Evolutionary conservation across 805 yeast species (phyloP).

Genomic region (Wickerhamiella sorbophila): DNA sequence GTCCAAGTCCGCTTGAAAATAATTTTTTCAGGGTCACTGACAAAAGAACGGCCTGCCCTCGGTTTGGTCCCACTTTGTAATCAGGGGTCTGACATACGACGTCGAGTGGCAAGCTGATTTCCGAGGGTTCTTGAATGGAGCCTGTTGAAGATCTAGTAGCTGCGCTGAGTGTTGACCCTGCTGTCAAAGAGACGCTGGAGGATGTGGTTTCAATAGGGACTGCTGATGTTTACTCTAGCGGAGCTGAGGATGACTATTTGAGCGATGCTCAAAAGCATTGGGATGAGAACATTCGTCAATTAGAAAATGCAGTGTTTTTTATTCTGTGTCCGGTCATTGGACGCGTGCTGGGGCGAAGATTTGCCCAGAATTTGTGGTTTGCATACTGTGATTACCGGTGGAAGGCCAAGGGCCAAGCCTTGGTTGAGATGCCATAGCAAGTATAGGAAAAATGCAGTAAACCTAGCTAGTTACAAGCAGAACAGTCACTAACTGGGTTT

Average conservation of each 20-base stretch:
- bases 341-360: conserved; percentile 48
- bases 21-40: too few relatives aligned
- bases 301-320: conserved; percentile 38
- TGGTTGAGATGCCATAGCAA: background rate
- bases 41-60: too few relatives aligned
- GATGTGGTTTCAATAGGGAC: background rate
- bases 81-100: too few relatives aligned
- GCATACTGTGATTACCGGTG: conserved; percentile 15
- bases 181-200: conserved; percentile 10
- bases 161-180: conserved; percentile 1
- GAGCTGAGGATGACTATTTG: conserved; percentile 11
- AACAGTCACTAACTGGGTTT: too few relatives aligned
- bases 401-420: conserved; percentile 1
- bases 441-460: too few relatives aligned
- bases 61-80: too few relatives aligned
- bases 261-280: conserved; percentile 53
- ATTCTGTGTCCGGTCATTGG: conserved; percentile 54
- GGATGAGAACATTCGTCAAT: conserved; percentile 53
- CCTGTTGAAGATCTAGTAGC: background rate
- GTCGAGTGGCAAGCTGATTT: too few relatives aligned
- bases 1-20: too few relatives aligned
- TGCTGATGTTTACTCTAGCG: background rate
- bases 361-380: conserved; percentile 26
- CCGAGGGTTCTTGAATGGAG: background rate
- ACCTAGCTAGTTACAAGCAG: too few relatives aligned